Conservation (phyloP, 306 rosid species). For the Argentina anserina region DNA sequence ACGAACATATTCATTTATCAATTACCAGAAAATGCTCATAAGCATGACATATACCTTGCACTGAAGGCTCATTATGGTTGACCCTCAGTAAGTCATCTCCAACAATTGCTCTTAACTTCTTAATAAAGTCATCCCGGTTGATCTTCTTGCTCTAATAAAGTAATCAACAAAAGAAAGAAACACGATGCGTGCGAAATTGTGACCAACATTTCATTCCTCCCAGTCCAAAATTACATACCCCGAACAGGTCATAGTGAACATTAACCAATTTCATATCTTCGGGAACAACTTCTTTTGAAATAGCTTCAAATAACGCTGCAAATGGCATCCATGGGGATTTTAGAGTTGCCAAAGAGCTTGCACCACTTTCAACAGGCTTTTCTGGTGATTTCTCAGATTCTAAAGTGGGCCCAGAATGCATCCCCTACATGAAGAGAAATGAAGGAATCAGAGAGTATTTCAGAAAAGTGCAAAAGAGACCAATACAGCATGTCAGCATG, state of each 20-base stretch:
- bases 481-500: background rate
- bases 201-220: background rate
- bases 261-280: conserved; percentile 20
- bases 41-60: conserved; percentile 1
- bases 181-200: background rate
- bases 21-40: background rate
- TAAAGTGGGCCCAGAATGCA: conserved; percentile 9
- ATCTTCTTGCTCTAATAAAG: conserved; percentile 15
- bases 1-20: background rate
- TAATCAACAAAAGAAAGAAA: background rate
- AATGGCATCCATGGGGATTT: conserved; percentile 20
- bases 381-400: background rate
- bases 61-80: conserved; percentile 14
- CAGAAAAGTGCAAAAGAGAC: background rate
- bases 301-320: conserved; percentile 6
- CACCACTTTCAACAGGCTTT: conserved; percentile 19
- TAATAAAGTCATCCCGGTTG: conserved; percentile 6
- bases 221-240: background rate
- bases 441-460: background rate
- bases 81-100: conserved; percentile 23
- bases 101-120: conserved; percentile 8
- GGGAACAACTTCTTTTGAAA: conserved; percentile 8
- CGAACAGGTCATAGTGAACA: conserved; percentile 14
- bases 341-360: conserved; percentile 10
- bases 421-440: conserved; percentile 7